Evolutionary conservation across 345 rosid species (phyloP), one percentile per base, ranked within the genome.

Genomic region (Dimocarpus longan): DNA sequence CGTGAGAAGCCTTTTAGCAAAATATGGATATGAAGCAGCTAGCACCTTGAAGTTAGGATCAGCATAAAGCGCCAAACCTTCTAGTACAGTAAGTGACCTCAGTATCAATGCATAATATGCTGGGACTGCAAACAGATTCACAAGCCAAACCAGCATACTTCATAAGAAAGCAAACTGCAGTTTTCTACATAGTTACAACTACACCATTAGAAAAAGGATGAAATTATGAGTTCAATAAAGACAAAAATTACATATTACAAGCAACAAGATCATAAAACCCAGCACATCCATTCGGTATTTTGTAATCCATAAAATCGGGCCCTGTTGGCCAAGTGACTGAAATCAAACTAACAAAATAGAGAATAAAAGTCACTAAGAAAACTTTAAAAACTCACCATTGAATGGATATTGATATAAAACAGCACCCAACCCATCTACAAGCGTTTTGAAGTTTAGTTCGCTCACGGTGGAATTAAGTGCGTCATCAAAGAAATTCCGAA

Each of bases 1-100:
- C 19, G 99, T 95, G 85, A 95, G 96, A 80, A 95, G 98, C 88
- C 99, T 91, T 86, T 93, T 95, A 59, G 99, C 99, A 81, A 95
- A 92, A 80, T 95, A 95, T 24, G 98, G 99, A 85, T 96, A 93
- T 32, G 99, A 93, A 73, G 98, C 96, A 85, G 97, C 97, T 83
- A 95, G 79, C 78, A 93, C 95, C 88, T 95, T 95, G 83, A 95
- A 95, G 84, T 91, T 87, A 48, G 99, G 99, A 87, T 93, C 97
- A 26, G 96, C 95, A 74, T 85, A 85, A 26, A 95, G 96, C 43
- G 99, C 99, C 81, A 95, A 85, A 73, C 98, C 98, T 88, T 95
- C 99, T 68, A 95, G 92, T 75, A 95, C 98, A 10, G 99, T 95
- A 54, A 95, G 99, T 2, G 99, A 95, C 84, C 98, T 89, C 91